phyloP scores from a whole-genome alignment of 169 alveolate species.

The Plasmodium malariae region DNA sequence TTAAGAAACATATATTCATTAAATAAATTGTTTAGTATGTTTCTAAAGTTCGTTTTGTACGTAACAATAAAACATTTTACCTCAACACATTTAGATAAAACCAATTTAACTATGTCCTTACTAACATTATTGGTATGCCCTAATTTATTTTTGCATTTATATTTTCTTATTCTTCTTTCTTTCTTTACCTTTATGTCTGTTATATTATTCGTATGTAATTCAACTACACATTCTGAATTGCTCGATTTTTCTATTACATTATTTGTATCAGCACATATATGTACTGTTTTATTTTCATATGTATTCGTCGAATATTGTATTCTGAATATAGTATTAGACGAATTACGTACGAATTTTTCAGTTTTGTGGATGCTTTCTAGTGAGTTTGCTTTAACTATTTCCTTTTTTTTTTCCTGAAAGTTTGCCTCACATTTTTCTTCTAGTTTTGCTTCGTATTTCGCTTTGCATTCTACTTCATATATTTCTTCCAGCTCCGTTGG shows the following conservation, averaged over 20 bases:
- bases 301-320: background rate
- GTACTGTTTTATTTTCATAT: background rate
- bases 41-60: conserved; percentile 17
- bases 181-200: background rate
- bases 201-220: background rate
- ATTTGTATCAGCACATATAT: background rate
- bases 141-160: background rate
- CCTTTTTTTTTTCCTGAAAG: too few relatives aligned
- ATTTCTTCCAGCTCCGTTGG: background rate
- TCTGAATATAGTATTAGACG: background rate
- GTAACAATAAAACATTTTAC: conserved; percentile 28
- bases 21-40: conserved; percentile 33
- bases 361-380: too few relatives aligned
- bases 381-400: too few relatives aligned
- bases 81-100: conserved; percentile 39
- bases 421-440: too few relatives aligned
- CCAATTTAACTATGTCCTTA: conserved; percentile 5
- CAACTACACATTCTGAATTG: background rate
- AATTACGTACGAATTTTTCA: too few relatives aligned
- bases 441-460: background rate
- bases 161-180: background rate
- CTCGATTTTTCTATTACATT: conserved; percentile 6
- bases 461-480: background rate
- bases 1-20: conserved; percentile 58
- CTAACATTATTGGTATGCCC: background rate